Conservation (phyloP, 345 rosid species). For the Lagerstroemia speciosa region DNA sequence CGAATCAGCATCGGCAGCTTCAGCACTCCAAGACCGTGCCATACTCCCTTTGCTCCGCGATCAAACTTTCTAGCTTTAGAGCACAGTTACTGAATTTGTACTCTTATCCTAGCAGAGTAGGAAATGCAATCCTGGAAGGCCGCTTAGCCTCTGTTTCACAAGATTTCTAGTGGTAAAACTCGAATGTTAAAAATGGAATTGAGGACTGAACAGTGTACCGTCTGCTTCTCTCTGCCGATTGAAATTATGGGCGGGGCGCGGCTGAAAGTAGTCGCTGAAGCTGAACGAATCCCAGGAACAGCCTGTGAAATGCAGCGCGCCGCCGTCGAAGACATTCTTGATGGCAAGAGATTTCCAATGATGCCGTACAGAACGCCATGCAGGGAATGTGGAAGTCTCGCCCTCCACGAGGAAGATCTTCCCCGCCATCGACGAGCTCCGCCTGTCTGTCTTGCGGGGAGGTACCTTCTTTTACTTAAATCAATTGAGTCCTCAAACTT, state of each 20-base stretch:
- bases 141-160: not conserved
- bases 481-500: no score
- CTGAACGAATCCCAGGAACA: not conserved
- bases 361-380: not conserved
- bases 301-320: not conserved
- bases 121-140: not conserved
- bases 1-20: no score
- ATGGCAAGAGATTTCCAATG: not conserved
- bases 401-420: no score
- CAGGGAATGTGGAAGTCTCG: no score
- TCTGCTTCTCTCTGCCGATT: not conserved
- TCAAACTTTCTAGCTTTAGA: not conserved
- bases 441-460: no score
- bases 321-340: not conserved
- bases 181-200: not conserved
- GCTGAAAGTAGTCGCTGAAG: not conserved
- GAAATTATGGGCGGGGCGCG: not conserved
- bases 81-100: not conserved
- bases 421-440: no score
- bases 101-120: not conserved
- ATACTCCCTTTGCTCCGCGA: no score
- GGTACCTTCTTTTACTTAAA: no score
- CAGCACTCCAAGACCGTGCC: not conserved
- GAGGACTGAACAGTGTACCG: not conserved
- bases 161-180: not conserved